Base-by-base conservation (phyloP, 768 basidiomycete species). In the Mrakia hoshinonis region DNA sequence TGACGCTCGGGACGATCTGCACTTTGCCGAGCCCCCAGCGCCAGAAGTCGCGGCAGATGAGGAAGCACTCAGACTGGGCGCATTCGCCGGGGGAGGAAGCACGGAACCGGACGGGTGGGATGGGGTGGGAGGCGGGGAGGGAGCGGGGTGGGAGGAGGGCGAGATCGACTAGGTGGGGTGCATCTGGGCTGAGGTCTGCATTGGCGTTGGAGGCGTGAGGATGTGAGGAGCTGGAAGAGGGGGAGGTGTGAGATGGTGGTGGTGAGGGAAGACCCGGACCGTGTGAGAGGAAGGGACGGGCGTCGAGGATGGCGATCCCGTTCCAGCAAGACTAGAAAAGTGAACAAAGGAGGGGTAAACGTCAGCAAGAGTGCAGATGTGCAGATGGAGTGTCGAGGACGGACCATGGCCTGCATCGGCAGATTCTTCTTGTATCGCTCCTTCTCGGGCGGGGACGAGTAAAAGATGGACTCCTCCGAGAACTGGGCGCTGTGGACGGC, bases 241-340 rank as follows among this genome's bases (percentile, higher is more conserved):
- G 24, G 20, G 48, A 47, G 39, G 18, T 36, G 6, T 31, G 34
- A 18, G 58, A 20, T 2, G 34, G 36, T 39, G 31, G 22, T 18
- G 31, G 58, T 20, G 31, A 36, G 22, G 58, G 34, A n/a, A 61
- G 31, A 6, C 63, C 63, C 18, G 38, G 38, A 5, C 63, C 48
- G 1, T 38, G n/a, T n/a, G 22, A 22, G 3, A 75, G 68, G 75
- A 80, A 79, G 5, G 79, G 79, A 9, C 70, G 63, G 12, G 79
- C 76, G 61, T 75, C 74, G 38, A 80, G 65, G 31, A 79, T 74
- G 31, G 77, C 76, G 66, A 79, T 77, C 1, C 79, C 80, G 74
- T 81, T 80, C 77, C 78, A 81, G 31, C 77, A 77, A 31, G 79
- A 76, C 67, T 77, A 78, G 12, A 77, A 77, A 68, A 79, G 79